Conservation (phyloP, 257 asterid species). For the Solanum etuberosum region DNA sequence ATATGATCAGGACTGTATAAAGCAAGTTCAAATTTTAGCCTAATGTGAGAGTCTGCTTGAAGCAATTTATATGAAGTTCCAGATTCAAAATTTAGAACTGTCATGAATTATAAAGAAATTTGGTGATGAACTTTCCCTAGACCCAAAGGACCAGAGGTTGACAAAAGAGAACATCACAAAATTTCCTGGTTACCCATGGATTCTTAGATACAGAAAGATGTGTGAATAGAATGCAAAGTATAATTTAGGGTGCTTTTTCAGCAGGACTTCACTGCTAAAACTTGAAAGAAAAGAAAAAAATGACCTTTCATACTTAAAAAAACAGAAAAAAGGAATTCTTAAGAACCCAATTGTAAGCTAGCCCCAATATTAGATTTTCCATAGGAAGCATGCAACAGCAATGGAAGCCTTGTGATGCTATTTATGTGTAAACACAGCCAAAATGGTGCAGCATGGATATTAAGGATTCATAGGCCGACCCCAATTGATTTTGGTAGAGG, state of each 20-base stretch:
- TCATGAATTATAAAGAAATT: neutral
- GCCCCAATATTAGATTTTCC: neutral
- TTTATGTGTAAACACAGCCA: neutral
- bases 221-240: neutral
- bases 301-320: neutral
- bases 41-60: neutral
- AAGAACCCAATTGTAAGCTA: neutral
- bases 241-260: neutral
- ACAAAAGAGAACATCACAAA: neutral
- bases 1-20: neutral
- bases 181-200: neutral
- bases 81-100: neutral
- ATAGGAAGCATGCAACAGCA: neutral
- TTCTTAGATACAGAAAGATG: neutral
- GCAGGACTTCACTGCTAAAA: neutral
- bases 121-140: neutral
- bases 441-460: neutral
- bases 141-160: neutral
- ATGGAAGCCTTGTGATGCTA: neutral
- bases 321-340: neutral
- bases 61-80: neutral
- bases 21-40: neutral
- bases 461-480: neutral
- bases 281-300: neutral
- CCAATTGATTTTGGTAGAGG: neutral